Percentiles rank a stretch among this genome's conserved stretches.
Conservation (phyloP, 441 rosid genomes). For the Eutrema salsugineum region DNA sequence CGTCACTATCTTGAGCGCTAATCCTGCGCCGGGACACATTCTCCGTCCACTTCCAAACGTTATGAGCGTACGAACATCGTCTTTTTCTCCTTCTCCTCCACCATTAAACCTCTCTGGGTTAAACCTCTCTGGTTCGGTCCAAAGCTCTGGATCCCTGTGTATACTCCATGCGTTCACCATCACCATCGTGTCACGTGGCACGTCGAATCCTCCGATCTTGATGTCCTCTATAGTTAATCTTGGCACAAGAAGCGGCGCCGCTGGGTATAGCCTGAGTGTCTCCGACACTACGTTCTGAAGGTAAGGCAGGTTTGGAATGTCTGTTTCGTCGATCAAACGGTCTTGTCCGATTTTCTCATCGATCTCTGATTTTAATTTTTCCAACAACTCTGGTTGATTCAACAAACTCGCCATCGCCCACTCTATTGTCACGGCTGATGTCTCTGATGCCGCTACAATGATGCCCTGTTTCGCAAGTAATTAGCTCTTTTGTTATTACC, state of each 20-base stretch:
- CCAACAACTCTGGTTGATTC: neutral
- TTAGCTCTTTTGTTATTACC: neutral
- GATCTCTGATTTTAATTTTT: neutral
- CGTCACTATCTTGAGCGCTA: conserved; percentile 1
- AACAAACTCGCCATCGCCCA: conserved; percentile 3
- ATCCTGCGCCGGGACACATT: conserved; percentile 5
- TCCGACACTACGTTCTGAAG: conserved; percentile 11
- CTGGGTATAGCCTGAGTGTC: conserved; percentile 1
- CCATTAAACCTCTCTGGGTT: conserved; percentile 1
- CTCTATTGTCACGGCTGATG: neutral
- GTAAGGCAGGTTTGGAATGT: neutral
- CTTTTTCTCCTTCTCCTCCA: neutral
- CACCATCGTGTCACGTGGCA: conserved; percentile 7
- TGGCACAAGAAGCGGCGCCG: neutral
- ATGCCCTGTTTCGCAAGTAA: neutral
- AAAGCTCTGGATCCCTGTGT: conserved; percentile 1
- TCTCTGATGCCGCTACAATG: neutral
- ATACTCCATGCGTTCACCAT: conserved; percentile 6
- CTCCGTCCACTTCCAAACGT: conserved; percentile 5
- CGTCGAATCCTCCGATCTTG: neutral
- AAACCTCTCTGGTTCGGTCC: conserved; percentile 7
- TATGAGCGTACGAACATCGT: neutral
- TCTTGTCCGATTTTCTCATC: conserved; percentile 5
- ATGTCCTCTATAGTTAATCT: neutral
- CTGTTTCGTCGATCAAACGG: conserved; percentile 11